Conservation (phyloP, 129 eudicot genomes). For the Artemisia argyi region DNA sequence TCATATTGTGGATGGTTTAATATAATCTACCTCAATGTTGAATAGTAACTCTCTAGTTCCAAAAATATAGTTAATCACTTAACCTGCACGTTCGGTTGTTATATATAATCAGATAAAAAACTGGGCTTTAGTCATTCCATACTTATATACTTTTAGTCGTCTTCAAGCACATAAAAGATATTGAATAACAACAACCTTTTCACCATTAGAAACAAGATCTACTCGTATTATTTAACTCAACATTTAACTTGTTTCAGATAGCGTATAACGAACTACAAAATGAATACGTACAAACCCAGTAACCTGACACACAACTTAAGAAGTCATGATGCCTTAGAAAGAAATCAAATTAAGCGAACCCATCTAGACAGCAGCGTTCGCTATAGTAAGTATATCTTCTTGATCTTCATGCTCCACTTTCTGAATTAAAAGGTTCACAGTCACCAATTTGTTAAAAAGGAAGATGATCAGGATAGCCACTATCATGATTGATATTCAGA, state of each 20-base stretch:
- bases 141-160: too few species aligned
- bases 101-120: too few species aligned
- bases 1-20: too few species aligned
- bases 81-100: too few species aligned
- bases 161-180: too few species aligned
- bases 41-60: too few species aligned
- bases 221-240: too few species aligned
- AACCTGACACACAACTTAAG: background rate
- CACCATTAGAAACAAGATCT: background rate
- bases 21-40: too few species aligned
- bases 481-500: background rate
- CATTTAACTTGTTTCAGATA: background rate
- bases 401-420: background rate
- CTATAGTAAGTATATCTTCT: background rate
- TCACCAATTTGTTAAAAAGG: background rate
- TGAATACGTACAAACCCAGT: background rate
- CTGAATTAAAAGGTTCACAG: background rate
- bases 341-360: background rate
- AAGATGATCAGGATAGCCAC: slow-evolving; percentile 1
- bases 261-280: background rate
- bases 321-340: background rate
- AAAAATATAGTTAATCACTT: too few species aligned
- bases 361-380: background rate
- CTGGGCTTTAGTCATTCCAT: too few species aligned
- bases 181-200: too few species aligned